Conservation (phyloP, 345 rosid genomes). For the Brassica napus region DNA sequence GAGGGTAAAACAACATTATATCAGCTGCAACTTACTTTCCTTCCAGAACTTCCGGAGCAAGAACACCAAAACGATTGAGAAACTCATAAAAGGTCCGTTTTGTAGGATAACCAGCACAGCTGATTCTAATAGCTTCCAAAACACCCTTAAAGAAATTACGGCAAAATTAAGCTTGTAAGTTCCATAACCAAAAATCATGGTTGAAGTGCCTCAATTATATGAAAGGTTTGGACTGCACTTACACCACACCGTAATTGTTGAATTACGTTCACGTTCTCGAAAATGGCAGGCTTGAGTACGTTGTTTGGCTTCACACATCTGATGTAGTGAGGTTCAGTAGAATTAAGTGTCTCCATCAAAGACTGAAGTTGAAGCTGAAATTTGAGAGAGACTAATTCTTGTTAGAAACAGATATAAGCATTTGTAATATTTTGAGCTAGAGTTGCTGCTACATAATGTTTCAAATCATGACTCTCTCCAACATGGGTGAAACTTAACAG, state of each 20-base stretch:
- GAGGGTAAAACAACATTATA: background rate
- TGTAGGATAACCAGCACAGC: slow-evolving; percentile 99
- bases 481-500: slow-evolving; percentile 9
- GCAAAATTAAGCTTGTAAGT: slow-evolving; percentile 8
- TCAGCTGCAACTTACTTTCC: slow-evolving; percentile 61
- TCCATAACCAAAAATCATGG: slow-evolving; percentile 3
- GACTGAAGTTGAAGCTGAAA: slow-evolving; percentile 97
- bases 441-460: slow-evolving; percentile 17
- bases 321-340: slow-evolving; percentile 98
- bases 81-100: slow-evolving; percentile 93
- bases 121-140: slow-evolving; percentile 97
- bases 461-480: slow-evolving; percentile 19
- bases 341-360: slow-evolving; percentile 91
- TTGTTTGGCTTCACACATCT: slow-evolving; percentile 99
- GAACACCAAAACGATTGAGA: slow-evolving; percentile 95
- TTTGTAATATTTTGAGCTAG: slow-evolving; percentile 1
- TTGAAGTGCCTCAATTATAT: background rate
- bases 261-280: slow-evolving; percentile 87
- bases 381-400: slow-evolving; percentile 31
- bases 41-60: slow-evolving; percentile 93
- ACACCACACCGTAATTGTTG: slow-evolving; percentile 99
- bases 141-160: slow-evolving; percentile 52
- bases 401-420: slow-evolving; percentile 22
- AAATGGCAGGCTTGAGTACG: slow-evolving; percentile 92
- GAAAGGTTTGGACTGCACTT: slow-evolving; percentile 45